These are phyloP conservation scores for Centella asiatica DNA, from an alignment of 129 eudicot genomes.

Conservation along the genomic window DNA sequence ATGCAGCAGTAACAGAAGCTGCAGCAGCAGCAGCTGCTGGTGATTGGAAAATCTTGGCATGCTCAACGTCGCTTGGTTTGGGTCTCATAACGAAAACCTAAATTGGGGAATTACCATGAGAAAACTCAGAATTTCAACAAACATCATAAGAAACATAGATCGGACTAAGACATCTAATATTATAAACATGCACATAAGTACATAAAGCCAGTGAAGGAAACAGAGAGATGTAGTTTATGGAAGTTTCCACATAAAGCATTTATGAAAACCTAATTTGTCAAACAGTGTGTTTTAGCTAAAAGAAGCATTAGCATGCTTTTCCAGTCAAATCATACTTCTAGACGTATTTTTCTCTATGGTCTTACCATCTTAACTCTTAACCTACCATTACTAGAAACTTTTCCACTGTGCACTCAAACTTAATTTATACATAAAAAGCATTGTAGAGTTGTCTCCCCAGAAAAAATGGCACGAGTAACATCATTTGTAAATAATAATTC, in stretches of 20 bases:
- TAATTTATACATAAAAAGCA: no score
- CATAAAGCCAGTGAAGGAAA: background rate
- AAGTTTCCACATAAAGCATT: background rate
- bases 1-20: conserved; percentile 97
- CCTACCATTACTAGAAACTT: background rate
- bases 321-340: background rate
- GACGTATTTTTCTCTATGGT: background rate
- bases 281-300: background rate
- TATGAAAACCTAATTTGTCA: background rate
- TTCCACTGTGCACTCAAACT: no score
- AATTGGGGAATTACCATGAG: background rate
- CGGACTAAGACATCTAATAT: background rate
- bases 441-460: no score
- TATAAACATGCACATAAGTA: no score
- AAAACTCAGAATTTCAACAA: background rate
- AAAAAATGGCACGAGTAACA: no score
- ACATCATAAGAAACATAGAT: conserved; percentile 1
- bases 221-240: background rate
- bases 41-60: conserved; percentile 71
- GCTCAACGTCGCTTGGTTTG: conserved; percentile 45
- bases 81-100: conserved; percentile 54
- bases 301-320: background rate
- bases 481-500: no score
- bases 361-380: no score
- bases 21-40: conserved; percentile 99